A percentile compares a stretch with the other conserved stretches of the same genome.
Conservation (phyloP, 768 basidiomycete species). For the Rhizopogon vesiculosus region DNA sequence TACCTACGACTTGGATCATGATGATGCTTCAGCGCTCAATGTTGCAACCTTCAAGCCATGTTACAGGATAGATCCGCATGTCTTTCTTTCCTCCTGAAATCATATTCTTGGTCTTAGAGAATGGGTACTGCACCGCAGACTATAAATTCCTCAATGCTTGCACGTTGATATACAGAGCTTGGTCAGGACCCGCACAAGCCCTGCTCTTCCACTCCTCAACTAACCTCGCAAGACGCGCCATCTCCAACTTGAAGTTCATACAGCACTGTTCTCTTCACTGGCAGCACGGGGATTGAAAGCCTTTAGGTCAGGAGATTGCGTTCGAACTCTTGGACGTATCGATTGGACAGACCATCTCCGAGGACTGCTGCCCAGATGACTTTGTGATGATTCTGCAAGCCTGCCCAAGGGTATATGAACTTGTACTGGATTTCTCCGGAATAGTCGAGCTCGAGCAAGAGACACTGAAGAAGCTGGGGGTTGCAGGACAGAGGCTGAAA, state of each 20-base stretch:
- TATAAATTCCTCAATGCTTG: constrained; percentile 15
- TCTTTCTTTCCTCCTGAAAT: constrained; percentile 19
- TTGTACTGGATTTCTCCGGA: constrained; percentile 12
- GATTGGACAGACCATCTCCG: no score
- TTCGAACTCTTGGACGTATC: not conserved
- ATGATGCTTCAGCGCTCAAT: no score
- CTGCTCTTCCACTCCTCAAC: constrained; percentile 22
- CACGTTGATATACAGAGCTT: constrained; percentile 21
- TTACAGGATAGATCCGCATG: not conserved
- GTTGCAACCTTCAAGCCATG: no score
- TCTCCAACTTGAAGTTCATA: constrained; percentile 7
- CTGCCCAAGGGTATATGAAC: constrained; percentile 21
- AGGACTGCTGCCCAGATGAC: not conserved
- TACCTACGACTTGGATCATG: no score
- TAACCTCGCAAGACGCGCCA: not conserved
- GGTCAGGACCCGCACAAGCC: constrained; percentile 23
- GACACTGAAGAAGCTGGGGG: constrained; percentile 13
- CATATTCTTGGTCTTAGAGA: constrained; percentile 17
- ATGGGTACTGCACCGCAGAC: constrained; percentile 21
- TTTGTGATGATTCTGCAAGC: constrained; percentile 7
- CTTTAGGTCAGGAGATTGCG: not conserved
- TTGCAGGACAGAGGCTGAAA: no score
- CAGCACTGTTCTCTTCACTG: constrained; percentile 11
- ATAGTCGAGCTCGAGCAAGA: constrained; percentile 14
- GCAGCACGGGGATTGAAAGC: constrained; percentile 7